These are phyloP conservation scores for Cercospora sesami DNA, from an alignment of 2,329 filamentous ascomycete species.

Conservation along the genomic window DNA sequence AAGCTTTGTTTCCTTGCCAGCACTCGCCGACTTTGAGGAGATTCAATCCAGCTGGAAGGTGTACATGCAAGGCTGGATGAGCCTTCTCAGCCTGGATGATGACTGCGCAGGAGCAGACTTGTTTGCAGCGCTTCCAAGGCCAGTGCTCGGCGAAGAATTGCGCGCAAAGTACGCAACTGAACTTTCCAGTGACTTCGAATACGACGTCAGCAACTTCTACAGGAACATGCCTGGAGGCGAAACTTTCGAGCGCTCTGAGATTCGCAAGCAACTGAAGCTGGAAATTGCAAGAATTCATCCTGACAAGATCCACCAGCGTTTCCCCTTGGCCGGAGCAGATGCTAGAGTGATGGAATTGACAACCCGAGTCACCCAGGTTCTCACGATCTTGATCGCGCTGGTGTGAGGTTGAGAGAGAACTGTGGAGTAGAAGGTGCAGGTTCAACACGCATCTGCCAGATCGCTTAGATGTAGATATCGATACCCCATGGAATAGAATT, in stretches of 20 bases:
- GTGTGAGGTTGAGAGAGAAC: not conserved
- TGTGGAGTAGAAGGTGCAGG: not conserved
- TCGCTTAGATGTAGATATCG: not conserved
- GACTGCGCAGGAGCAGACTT: not conserved
- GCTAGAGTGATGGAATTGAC: conserved; percentile 6
- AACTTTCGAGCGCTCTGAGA: not conserved
- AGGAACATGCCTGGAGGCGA: conserved; percentile 9
- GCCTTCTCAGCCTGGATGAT: not conserved
- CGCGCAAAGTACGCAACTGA: not conserved
- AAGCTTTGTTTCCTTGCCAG: not conserved
- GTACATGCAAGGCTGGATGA: conserved; percentile 10
- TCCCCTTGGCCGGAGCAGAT: not conserved
- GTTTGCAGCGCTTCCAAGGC: not conserved
- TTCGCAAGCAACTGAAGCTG: conserved; percentile 9
- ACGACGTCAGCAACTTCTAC: conserved; percentile 12
- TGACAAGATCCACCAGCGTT: conserved; percentile 10
- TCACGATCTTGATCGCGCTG: conserved; percentile 9
- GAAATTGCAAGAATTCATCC: conserved; percentile 9
- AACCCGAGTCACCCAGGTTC: conserved; percentile 10
- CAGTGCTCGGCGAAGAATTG: not conserved
- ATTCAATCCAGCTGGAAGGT: conserved; percentile 9
- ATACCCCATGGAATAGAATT: not conserved
- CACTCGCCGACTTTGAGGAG: not conserved
- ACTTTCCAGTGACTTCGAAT: conserved; percentile 1
- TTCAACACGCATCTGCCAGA: not conserved